Evolutionary conservation across 306 rosid species (phyloP).

Genomic region (Begonia masoniana): DNA sequence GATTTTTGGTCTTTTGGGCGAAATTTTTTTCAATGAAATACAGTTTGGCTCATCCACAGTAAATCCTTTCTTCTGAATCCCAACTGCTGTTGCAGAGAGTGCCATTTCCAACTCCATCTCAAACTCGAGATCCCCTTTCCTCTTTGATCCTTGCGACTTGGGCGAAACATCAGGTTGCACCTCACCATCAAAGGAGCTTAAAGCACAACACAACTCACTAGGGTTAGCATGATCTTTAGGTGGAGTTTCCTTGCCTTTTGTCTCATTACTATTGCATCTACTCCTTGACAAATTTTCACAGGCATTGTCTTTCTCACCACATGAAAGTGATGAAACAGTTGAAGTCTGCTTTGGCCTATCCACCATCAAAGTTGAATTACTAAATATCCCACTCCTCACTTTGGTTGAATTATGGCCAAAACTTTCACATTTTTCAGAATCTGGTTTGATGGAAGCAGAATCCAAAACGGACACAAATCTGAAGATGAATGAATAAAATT

Average conservation of each 20-base stretch:
- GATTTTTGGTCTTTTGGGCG: constrained; percentile 43
- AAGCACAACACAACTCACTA: constrained; percentile 18
- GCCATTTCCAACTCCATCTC: constrained; percentile 91
- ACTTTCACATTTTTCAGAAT: constrained; percentile 22
- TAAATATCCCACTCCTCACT: constrained; percentile 36
- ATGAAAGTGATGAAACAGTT: constrained; percentile 20
- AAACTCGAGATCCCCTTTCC: constrained; percentile 88
- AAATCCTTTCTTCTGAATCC: constrained; percentile 23
- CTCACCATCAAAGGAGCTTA: constrained; percentile 26
- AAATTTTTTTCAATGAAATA: constrained; percentile 17
- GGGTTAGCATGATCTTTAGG: constrained; percentile 15
- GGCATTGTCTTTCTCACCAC: constrained; percentile 23
- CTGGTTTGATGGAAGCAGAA: constrained; percentile 84
- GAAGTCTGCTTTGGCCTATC: constrained; percentile 33
- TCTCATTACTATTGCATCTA: constrained; percentile 25
- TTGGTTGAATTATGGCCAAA: constrained; percentile 34
- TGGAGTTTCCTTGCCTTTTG: constrained; percentile 16
- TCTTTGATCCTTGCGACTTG: constrained; percentile 34
- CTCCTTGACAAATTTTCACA: constrained; percentile 30
- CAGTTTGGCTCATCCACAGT: constrained; percentile 8
- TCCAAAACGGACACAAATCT: constrained; percentile 89
- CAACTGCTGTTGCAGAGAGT: constrained; percentile 51
- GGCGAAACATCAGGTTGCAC: constrained; percentile 16
- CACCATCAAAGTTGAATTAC: constrained; percentile 69
- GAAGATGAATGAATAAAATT: constrained; percentile 7